phyloP scores from a whole-genome alignment of 164 flowering plant species.

The Vitis rupestris region DNA sequence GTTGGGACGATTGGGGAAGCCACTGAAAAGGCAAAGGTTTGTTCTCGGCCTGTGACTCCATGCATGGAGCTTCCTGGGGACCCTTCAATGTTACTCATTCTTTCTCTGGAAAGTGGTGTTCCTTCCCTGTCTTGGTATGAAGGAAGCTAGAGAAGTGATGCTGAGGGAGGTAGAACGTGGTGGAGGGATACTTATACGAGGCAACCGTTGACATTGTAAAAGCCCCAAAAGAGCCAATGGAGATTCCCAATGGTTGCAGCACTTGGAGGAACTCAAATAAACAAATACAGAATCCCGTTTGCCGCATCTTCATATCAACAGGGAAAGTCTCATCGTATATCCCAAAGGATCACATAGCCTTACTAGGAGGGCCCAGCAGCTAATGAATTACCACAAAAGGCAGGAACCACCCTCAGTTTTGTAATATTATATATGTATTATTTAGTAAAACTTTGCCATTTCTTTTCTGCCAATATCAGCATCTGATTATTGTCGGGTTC shows the following conservation, averaged over 20 bases:
- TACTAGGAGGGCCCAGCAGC: not conserved
- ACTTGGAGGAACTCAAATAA: too few relatives aligned
- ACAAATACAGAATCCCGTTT: conserved; percentile 7
- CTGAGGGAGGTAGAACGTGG: not conserved
- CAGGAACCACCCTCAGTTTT: too few relatives aligned
- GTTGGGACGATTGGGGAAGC: conserved; percentile 22
- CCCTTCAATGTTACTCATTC: not conserved
- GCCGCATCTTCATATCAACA: conserved; percentile 9
- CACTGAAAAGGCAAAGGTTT: conserved; percentile 27
- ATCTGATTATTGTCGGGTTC: too few relatives aligned
- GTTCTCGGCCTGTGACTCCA: conserved; percentile 36
- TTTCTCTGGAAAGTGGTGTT: too few relatives aligned
- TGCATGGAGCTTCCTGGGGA: conserved; percentile 39
- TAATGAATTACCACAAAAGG: too few relatives aligned
- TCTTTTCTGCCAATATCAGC: too few relatives aligned
- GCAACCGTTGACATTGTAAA: conserved; percentile 13
- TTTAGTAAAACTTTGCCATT: too few relatives aligned
- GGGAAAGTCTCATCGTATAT: conserved; percentile 13
- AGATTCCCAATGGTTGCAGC: conserved; percentile 14
- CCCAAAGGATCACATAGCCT: conserved; percentile 19
- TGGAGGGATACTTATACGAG: conserved; percentile 3
- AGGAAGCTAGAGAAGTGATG: not conserved
- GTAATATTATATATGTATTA: too few relatives aligned
- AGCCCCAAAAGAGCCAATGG: conserved; percentile 1
- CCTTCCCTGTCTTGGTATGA: not conserved